Base-by-base conservation (phyloP, 1,284 basidiomycete species). In the Phellinidium pouzarii region DNA sequence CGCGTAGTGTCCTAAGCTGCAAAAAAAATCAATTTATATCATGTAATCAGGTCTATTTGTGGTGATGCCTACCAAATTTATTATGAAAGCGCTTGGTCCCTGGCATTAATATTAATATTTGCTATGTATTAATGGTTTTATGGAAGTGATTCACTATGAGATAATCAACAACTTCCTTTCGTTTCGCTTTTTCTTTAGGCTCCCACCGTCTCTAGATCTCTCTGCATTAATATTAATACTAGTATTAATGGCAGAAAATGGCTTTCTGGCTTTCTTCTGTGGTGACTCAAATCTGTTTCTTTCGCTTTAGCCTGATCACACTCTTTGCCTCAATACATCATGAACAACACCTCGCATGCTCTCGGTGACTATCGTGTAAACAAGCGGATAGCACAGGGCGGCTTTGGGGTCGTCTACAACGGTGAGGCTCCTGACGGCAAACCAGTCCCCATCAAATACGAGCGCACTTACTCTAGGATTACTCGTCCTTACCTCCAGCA, bases 401-500 rank as follows among this genome's bases (percentile, higher is more conserved):
- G 52, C 3, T 53, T 53, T 53, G 52, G 52, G 3, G 48, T 23
- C 31, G 52, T 53, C 6, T 43, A 34, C 46, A 48, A 17, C 22
- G 52, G 45, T 31, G 45, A 48, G 22, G 40, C 40, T 22, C 19
- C 43, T 14, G 46, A 48, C 23, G 52, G 52, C 19, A 48, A 31
- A 31, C 8, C 9, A 17, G 52, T 53, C 29, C 45, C 52, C 26
- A 37, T 53, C 27, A 53, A 53, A 23, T 53, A 42, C 22, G 52
- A 53, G 17, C 44, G 52, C 40, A 53, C 52, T 2, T 43, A 41
- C 26, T 27, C 22, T 17, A 53, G 26, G 27, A 42, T 53, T 14
- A 48, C 25, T n/a, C 52, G 52, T 43, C 52, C 52, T 25, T 53
- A 53, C 12, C 80, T 96, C 61, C 88, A 91, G 69, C 93, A 95